Conservation (phyloP, 345 rosid genomes). For the Streptanthus diversifolius region DNA sequence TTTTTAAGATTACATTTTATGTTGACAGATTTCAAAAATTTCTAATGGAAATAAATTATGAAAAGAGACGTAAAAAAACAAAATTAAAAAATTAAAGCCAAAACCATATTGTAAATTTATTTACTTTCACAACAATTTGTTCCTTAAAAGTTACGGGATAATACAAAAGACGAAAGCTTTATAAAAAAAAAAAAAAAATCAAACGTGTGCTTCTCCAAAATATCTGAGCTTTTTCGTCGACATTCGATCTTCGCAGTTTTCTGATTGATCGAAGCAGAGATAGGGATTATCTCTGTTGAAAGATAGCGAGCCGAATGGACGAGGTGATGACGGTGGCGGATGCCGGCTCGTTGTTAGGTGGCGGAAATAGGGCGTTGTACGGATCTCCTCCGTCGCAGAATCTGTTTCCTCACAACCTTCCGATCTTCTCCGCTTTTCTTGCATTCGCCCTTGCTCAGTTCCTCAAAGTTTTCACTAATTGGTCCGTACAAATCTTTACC, state of each 20-base stretch:
- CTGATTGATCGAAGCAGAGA: not conserved
- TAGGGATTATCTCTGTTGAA: not conserved
- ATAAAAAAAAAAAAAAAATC: not conserved
- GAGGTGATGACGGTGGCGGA: conserved; percentile 65
- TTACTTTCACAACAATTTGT: not conserved
- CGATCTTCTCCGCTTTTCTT: conserved; percentile 80
- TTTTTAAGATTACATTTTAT: too few relatives aligned
- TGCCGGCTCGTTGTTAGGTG: conserved; percentile 32
- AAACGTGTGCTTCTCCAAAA: not conserved
- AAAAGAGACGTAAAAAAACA: not conserved
- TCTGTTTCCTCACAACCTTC: conserved; percentile 59
- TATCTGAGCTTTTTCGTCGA: conserved; percentile 4
- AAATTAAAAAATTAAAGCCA: not conserved
- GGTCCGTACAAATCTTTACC: conserved; percentile 47
- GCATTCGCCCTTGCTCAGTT: conserved; percentile 93
- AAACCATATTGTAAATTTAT: not conserved
- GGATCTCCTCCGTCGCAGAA: conserved; percentile 41
- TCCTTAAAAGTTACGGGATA: not conserved
- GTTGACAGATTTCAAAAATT: too few relatives aligned
- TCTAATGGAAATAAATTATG: too few relatives aligned
- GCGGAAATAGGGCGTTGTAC: conserved; percentile 25
- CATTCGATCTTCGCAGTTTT: not conserved
- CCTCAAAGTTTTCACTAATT: conserved; percentile 93
- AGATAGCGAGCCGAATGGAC: conserved; percentile 37
- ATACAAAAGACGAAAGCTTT: not conserved